Base-by-base conservation (phyloP, 202 grass and related monocot genomes). In the Thinopyrum obtusiflorum region DNA sequence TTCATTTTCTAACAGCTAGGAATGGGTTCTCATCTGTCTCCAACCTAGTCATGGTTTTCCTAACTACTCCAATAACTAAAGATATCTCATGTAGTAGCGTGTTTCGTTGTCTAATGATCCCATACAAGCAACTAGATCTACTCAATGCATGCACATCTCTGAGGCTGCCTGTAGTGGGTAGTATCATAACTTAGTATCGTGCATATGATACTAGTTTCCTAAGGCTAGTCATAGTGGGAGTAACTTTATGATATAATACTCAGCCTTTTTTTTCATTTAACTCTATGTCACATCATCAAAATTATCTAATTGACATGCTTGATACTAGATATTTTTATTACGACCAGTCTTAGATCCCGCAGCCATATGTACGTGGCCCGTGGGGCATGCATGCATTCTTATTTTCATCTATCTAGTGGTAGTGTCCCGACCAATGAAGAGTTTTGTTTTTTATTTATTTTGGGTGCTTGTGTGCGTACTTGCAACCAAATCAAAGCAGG, bases 1-100 rank as follows among this genome's bases (percentile, higher is more conserved):
- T 81, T 77, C 66, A 68, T 87, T 68, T 81, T 47, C 20, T 76
- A 80, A 87, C 81, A 77, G 65, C 69, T 90, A 90, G 89, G 89
- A 69, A 69, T 67, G 89, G 84, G 76, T 72, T 77, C 82, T 64
- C 71, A 24, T 77, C 77, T 82, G 2, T n/a, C 25, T 53, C 36
- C 28, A 90, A 39, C 76, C 74, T 70, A 71, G 24, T 53, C 68
- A 57, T 42, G 39, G 33, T 51, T 53, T 53, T 76, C 57, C 14
- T 65, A 28, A 53, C 44, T 47, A 39, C 5, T 0, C 5, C 33
- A 14, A 13, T 70, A 71, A 42, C 25, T 7, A 42, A 69, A 64
- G 26, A 68, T 61, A 87, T 80, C 27, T 33, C 69, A 77, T 61
- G 37, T 61, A 17, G 37, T 61, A 17, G 40, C 69, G 12, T 12